A percentile compares a stretch with the other conserved stretches of the same genome.
phyloP scores from a whole-genome alignment of 805 yeast species.

The Saccharomycopsis vini region DNA sequence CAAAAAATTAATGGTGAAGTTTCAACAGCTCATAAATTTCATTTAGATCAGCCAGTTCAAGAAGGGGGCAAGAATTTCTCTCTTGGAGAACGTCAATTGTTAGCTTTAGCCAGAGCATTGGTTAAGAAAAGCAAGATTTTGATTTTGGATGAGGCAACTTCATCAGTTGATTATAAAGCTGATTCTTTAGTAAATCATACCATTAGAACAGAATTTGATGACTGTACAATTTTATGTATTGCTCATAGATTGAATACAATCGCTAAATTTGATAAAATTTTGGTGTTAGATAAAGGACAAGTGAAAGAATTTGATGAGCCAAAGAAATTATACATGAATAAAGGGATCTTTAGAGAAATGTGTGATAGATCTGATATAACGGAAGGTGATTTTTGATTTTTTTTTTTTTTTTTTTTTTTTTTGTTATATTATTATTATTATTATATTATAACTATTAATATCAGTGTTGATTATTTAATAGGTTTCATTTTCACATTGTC shows the following conservation, averaged over 20 bases:
- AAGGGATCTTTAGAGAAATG: constrained; percentile 38
- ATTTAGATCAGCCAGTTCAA: constrained; percentile 46
- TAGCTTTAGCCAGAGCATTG: constrained; percentile 77
- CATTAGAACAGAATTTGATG: constrained; percentile 54
- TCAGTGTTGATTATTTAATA: too few species aligned
- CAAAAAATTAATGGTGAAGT: not conserved
- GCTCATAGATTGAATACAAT: constrained; percentile 79
- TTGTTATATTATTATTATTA: too few species aligned
- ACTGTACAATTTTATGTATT: constrained; percentile 73
- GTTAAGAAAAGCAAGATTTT: constrained; percentile 64
- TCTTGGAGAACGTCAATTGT: constrained; percentile 56
- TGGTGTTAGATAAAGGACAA: constrained; percentile 62
- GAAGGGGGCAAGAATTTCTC: constrained; percentile 60
- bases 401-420: too few species aligned
- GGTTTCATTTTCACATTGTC: too few species aligned
- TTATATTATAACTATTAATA: too few species aligned
- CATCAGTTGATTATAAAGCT: constrained; percentile 76
- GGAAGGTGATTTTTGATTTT: not conserved
- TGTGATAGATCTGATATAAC: constrained; percentile 23
- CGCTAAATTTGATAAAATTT: constrained; percentile 55
- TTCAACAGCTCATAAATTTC: constrained; percentile 37
- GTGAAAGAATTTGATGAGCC: constrained; percentile 58
- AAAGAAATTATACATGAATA: constrained; percentile 34
- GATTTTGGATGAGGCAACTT: constrained; percentile 77
- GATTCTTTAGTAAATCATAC: constrained; percentile 74